Conservation (phyloP, 1,284 basidiomycete genomes). For the Coriolopsis trogii region DNA sequence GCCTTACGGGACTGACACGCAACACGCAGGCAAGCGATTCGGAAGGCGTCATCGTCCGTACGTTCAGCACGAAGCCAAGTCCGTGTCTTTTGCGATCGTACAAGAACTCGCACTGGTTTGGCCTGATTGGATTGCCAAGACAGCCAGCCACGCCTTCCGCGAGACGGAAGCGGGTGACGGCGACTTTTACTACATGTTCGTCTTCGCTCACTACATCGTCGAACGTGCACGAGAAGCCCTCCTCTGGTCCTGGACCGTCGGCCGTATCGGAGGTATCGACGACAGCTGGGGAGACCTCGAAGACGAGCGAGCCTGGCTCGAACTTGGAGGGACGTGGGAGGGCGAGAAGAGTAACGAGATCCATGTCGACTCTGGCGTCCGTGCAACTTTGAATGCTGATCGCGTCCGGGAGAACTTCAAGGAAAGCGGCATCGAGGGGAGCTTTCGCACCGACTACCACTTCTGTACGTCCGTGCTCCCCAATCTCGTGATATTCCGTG, state of each 20-base stretch:
- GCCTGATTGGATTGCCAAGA: slow-evolving; percentile 31
- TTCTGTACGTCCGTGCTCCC: slow-evolving; percentile 31
- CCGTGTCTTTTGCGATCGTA: slow-evolving; percentile 35
- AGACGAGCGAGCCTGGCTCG: slow-evolving; percentile 37
- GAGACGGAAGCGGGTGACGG: slow-evolving; percentile 33
- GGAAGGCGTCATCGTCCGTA: slow-evolving; percentile 41
- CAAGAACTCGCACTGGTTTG: slow-evolving; percentile 35
- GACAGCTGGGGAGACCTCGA: slow-evolving; percentile 33
- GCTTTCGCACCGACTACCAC: slow-evolving; percentile 28
- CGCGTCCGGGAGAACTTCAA: slow-evolving; percentile 22
- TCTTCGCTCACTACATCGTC: slow-evolving; percentile 39
- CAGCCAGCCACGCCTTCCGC: slow-evolving; percentile 38
- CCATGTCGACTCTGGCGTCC: slow-evolving; percentile 12
- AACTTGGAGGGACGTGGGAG: slow-evolving; percentile 34
- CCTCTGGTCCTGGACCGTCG: slow-evolving; percentile 46
- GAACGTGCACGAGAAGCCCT: slow-evolving; percentile 46
- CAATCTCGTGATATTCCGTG: not conserved
- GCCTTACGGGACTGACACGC: not conserved
- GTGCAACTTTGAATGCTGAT: slow-evolving; percentile 25
- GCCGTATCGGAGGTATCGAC: slow-evolving; percentile 32
- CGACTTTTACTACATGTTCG: slow-evolving; percentile 39
- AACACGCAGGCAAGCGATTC: slow-evolving; percentile 37
- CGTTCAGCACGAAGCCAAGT: slow-evolving; percentile 42
- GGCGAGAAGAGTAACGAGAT: slow-evolving; percentile 18
- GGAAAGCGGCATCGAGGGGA: slow-evolving; percentile 20